Base-by-base conservation (phyloP, 352 stramenopile genomes). In the Globisporangium carolinianum region DNA sequence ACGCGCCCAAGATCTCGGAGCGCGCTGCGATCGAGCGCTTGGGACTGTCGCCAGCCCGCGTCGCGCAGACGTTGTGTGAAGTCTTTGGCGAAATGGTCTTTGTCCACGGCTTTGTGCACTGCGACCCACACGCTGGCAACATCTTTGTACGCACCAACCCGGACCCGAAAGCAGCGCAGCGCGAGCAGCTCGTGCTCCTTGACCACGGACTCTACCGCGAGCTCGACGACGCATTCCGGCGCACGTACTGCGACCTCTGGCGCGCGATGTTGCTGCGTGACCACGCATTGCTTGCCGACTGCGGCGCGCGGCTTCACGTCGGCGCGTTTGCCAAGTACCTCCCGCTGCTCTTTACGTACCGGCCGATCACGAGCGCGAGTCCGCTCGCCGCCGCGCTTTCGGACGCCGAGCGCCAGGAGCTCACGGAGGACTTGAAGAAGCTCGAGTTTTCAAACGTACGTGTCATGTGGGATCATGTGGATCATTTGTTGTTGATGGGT, bases 201-300 rank as follows among this genome's bases (percentile, higher is more conserved):
- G 97, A 99, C 73, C 97, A 99, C 67, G 97, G 97, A 17, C 72
- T 99, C 4, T 99, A 99, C 58, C 86, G 96, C 17, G 75, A 95
- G 41, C 72, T 99, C 15, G 94, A 98, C 54, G 73, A 83, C 38
- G 71, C 91, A 18, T 99, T 99, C 71, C 91, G 96, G 36, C 77
- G 95, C 43, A 85, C 86, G 1, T 98, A 99, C 73, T 97, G 93
- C 46, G 76, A 95, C 51, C 69, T 99, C 39, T 99, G 97, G 97
- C 85, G 89, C 58, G 87, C 86, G 11, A 94, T 98, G 58, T 76
- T 98, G 6, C 75, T 98, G 58, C 87, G 89, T 17, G 90, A 98
- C 68, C 76, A 80, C 18, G 58, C 68, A 47, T 67, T 96, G 5
- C 67, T 95, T 14, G 64, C 79, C 38, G 62, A 88, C 51, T 89